A percentile compares a stretch with the other conserved stretches of the same genome.
These are phyloP conservation scores for Lumnitzera racemosa DNA, from an alignment of 345 rosid genomes.

Conservation along the genomic window DNA sequence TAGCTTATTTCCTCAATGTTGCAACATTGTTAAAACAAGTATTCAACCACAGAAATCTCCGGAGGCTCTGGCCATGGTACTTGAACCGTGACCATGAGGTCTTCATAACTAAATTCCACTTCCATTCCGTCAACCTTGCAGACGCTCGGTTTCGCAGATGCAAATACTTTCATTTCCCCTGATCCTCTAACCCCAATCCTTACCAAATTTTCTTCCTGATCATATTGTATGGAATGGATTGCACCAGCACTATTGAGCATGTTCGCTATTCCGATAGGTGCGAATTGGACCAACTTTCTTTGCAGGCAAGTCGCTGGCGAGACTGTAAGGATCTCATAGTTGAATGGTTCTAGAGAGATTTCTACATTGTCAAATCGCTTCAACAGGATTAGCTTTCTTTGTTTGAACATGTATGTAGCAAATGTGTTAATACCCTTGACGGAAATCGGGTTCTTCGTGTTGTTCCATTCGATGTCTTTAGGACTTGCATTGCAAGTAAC, in stretches of 20 bases:
- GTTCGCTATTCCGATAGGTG: conserved; percentile 23
- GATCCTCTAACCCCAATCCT: conserved; percentile 15
- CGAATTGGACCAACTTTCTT: conserved; percentile 11
- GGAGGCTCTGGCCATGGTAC: conserved; percentile 26
- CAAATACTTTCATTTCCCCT: conserved; percentile 19
- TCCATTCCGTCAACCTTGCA: conserved; percentile 12
- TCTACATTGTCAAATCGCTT: conserved; percentile 38
- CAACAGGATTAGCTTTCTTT: conserved; percentile 61
- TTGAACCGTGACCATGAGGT: conserved; percentile 11
- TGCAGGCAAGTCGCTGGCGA: conserved; percentile 35
- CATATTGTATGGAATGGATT: conserved; percentile 7
- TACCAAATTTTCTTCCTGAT: conserved; percentile 8
- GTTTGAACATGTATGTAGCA: conserved; percentile 57
- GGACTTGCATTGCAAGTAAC: conserved; percentile 51
- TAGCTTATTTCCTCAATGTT: neutral
- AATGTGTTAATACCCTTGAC: conserved; percentile 46
- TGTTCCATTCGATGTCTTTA: conserved; percentile 69
- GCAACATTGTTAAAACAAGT: conserved; percentile 3
- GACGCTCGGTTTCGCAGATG: conserved; percentile 16
- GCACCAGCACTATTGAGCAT: conserved; percentile 27
- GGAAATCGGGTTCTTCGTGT: conserved; percentile 62
- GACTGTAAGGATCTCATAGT: conserved; percentile 73
- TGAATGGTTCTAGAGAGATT: conserved; percentile 65
- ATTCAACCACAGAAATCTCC: conserved; percentile 9
- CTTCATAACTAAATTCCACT: conserved; percentile 2